These are phyloP conservation scores for Russula ochroleuca DNA, from an alignment of 768 basidiomycete species.

Conservation along the genomic window DNA sequence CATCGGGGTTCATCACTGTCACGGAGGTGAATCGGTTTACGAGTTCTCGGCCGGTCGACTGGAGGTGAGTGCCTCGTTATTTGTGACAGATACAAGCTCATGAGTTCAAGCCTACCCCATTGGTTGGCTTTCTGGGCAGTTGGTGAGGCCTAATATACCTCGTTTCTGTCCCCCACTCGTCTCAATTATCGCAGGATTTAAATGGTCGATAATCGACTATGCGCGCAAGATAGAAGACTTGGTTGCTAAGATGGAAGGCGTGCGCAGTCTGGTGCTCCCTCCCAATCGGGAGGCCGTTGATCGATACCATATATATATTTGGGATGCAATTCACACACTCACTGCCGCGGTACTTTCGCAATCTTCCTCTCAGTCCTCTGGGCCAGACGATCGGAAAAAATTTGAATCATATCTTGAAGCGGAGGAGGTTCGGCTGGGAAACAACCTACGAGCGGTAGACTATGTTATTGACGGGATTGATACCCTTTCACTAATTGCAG, in stretches of 20 bases:
- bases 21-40: slow-evolving; percentile 10
- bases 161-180: no score
- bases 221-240: slow-evolving; percentile 15
- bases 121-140: slow-evolving; percentile 36
- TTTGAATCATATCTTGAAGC: slow-evolving; percentile 29
- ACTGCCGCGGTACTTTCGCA: slow-evolving; percentile 2
- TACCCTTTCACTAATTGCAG: slow-evolving; percentile 31
- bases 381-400: neutral
- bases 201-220: slow-evolving; percentile 19
- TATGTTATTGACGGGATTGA: slow-evolving; percentile 33
- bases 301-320: slow-evolving; percentile 1
- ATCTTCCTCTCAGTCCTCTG: neutral
- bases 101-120: slow-evolving; percentile 28
- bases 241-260: slow-evolving; percentile 23
- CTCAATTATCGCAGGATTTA: slow-evolving; percentile 6
- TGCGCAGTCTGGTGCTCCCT: slow-evolving; percentile 9
- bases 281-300: slow-evolving; percentile 13
- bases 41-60: slow-evolving; percentile 27
- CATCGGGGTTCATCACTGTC: slow-evolving; percentile 35
- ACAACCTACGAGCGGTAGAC: slow-evolving; percentile 29
- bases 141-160: slow-evolving; percentile 12
- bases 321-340: slow-evolving; percentile 10
- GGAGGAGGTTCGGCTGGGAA: slow-evolving; percentile 31
- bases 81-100: neutral
- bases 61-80: slow-evolving; percentile 29